Evolutionary conservation across 202 grass and related monocot genomes (phyloP), one percentile per base, ranked within the genome.

Genomic region (Eragrostis tef): DNA sequence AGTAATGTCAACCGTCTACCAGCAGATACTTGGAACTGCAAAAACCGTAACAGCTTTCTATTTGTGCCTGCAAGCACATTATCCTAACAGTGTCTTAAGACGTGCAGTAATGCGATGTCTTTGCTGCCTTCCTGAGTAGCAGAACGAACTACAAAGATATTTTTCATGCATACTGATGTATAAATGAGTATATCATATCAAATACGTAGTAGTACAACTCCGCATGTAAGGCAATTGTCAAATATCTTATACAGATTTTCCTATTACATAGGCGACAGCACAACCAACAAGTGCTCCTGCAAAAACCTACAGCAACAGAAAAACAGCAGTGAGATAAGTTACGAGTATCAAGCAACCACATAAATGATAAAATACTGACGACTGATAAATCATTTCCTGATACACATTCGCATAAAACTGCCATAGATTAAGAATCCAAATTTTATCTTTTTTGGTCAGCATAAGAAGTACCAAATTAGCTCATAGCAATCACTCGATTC

Each of bases 271-370:
- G 1, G 92, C 88, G 43, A 94, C 64, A 50, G 73, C 67, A 74
- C 94, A 94, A 59, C 94, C 94, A 73, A 94, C 86, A 57, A 97
- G 17, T 11, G 90, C 92, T 85, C 94, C 94, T 14, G 78, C 71
- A 88, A 86, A 91, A 87, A 97, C 94, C 94, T 97, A 70, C 71
- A 42, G 9, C 17, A 76, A 76, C 7, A 64, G 11, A 27, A 5
- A 61, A 26, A 61, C 10, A 13, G 22, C 2, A 72, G 43, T 31
- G 53, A 78, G 25, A 75, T 49, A 22, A 49, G 20, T n/a, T 57
- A 51, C 12, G 17, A 77, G 51, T 59, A 71, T 0, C 36, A 2
- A 77, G 1, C 2, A 56, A 51, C 34, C 16, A 43, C 43, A 78
- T 14, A 34, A 77, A 20, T 4, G 11, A 48, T 53, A 22, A 20